Evolutionary conservation across 169 alveolate genomes (phyloP).

Genomic region (Eimeria maxima): DNA sequence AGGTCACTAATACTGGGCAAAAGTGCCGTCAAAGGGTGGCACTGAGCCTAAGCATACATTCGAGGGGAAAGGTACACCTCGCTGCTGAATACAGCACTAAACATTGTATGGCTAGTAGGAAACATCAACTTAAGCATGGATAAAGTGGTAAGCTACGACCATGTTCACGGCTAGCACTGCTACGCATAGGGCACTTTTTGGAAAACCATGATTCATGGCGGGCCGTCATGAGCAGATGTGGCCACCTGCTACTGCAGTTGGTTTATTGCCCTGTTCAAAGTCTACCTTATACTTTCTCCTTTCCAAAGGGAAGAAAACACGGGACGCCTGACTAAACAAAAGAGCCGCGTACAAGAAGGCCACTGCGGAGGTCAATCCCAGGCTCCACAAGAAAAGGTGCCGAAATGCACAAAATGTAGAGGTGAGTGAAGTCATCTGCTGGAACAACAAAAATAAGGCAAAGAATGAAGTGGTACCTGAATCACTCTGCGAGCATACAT

Average conservation of each 20-base stretch:
- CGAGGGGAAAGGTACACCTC: background rate
- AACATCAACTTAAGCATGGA: background rate
- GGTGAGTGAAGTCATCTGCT: background rate
- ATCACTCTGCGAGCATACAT: slow-evolving; percentile 30
- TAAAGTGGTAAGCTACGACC: background rate
- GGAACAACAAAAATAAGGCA: background rate
- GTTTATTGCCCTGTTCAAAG: background rate
- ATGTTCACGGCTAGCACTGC: background rate
- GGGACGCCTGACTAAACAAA: slow-evolving; percentile 53
- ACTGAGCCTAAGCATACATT: background rate
- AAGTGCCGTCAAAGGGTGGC: background rate
- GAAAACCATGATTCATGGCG: background rate
- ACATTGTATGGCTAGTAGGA: background rate
- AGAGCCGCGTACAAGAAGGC: slow-evolving; percentile 40
- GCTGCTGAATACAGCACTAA: background rate
- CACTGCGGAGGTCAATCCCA: slow-evolving; percentile 5
- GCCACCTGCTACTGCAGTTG: background rate
- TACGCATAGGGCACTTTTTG: background rate
- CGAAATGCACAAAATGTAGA: slow-evolving; percentile 23
- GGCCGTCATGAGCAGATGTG: background rate
- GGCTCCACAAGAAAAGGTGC: slow-evolving; percentile 34
- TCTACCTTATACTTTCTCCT: background rate
- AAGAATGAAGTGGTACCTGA: background rate
- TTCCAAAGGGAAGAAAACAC: slow-evolving; percentile 19
- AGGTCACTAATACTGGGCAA: background rate